Conservation (phyloP, 1,284 basidiomycete species). For the Coriolopsis trogii region DNA sequence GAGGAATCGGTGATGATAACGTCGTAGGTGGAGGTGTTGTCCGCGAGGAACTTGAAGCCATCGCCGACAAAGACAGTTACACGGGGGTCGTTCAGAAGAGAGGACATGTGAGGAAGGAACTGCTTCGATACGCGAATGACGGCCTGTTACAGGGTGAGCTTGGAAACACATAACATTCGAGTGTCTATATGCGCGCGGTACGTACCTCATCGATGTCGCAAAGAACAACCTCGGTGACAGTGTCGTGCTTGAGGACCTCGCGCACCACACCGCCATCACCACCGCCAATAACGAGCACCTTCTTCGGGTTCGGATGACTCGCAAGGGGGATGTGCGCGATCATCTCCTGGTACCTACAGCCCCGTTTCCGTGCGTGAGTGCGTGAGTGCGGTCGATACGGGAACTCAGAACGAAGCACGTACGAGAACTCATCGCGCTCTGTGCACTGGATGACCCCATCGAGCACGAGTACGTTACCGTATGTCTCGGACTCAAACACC, state of each 20-base stretch:
- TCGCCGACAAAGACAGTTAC: constrained; percentile 93
- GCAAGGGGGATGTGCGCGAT: constrained; percentile 95
- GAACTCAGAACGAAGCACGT: constrained; percentile 39
- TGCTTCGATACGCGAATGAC: constrained; percentile 94
- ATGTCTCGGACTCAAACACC: constrained; percentile 93
- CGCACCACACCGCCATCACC: constrained; percentile 97
- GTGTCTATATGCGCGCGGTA: too few species aligned
- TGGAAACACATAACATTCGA: too few species aligned
- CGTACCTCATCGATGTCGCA: constrained; percentile 97
- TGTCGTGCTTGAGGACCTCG: constrained; percentile 94
- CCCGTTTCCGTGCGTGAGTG: too few species aligned
- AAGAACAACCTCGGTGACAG: constrained; percentile 91
- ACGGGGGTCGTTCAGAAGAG: constrained; percentile 81
- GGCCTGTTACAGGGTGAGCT: constrained; percentile 54
- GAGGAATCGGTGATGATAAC: constrained; percentile 99
- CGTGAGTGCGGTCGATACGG: constrained; percentile 1
- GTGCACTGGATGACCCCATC: constrained; percentile 98
- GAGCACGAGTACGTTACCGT: constrained; percentile 94
- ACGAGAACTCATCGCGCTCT: constrained; percentile 98
- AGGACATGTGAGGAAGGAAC: constrained; percentile 95
- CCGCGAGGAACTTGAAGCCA: constrained; percentile 95
- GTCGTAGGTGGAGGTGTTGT: constrained; percentile 91
- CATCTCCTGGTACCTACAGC: constrained; percentile 96
- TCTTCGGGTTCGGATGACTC: constrained; percentile 95
- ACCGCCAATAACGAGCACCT: constrained; percentile 96